Conservation (phyloP, 2,329 filamentous ascomycete species). For the Phyllachora maydis region DNA sequence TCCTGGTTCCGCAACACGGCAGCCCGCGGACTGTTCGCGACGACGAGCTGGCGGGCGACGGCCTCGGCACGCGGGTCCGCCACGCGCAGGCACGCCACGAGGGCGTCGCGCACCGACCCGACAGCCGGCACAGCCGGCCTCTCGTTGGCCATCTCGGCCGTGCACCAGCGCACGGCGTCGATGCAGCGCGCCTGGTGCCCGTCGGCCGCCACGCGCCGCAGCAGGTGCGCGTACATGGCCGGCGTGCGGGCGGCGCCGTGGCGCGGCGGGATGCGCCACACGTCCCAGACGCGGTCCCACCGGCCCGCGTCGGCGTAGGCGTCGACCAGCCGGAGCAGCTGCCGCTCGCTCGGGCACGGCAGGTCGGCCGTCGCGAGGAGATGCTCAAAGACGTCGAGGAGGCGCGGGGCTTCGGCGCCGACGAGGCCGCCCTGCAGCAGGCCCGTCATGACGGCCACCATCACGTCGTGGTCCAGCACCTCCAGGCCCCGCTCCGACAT, state of each 20-base stretch:
- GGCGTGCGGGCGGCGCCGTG: slow-evolving; percentile 24
- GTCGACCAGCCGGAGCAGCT: slow-evolving; percentile 19
- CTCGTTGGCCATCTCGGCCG: slow-evolving; percentile 39
- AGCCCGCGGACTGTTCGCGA: slow-evolving; percentile 3
- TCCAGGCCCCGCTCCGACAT: slow-evolving; percentile 22
- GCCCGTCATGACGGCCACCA: slow-evolving; percentile 25
- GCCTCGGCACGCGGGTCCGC: slow-evolving; percentile 28
- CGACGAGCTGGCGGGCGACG: slow-evolving; percentile 8
- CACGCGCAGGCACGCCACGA: slow-evolving; percentile 32
- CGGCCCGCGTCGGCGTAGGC: slow-evolving; percentile 23
- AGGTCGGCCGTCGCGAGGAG: slow-evolving; percentile 17
- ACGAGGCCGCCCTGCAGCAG: slow-evolving; percentile 12
- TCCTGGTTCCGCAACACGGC: slow-evolving; percentile 7
- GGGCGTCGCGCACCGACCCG: slow-evolving; percentile 19
- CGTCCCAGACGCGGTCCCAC: slow-evolving; percentile 37
- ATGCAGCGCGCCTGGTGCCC: slow-evolving; percentile 20
- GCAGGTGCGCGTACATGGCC: slow-evolving; percentile 34
- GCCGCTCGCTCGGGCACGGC: slow-evolving; percentile 15
- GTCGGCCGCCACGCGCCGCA: slow-evolving; percentile 22
- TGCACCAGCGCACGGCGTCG: slow-evolving; percentile 26
- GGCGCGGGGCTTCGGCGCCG: slow-evolving; percentile 12
- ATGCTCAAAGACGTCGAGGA: slow-evolving; percentile 22
- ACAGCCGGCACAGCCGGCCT: slow-evolving; percentile 21
- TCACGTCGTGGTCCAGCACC: slow-evolving; percentile 22
- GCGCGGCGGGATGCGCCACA: slow-evolving; percentile 33